Percentiles rank a stretch among this genome's conserved stretches.
Conservation (phyloP, 2,329 filamentous ascomycete genomes). For the Alternaria postmessia region DNA sequence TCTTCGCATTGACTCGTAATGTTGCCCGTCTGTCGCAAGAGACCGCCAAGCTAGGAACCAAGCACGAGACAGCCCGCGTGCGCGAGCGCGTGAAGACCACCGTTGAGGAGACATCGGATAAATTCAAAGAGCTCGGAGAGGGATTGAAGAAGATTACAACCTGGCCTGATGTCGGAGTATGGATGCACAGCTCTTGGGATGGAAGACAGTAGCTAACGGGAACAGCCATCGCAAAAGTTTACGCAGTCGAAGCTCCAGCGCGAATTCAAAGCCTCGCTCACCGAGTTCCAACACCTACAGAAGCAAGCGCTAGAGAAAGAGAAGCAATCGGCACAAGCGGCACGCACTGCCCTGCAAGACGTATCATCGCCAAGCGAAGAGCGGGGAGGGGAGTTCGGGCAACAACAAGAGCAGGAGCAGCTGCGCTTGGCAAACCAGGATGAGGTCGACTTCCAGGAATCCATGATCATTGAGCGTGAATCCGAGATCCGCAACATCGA, state of each 20-base stretch:
- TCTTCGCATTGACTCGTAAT: conserved; percentile 88
- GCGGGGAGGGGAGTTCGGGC: conserved; percentile 54
- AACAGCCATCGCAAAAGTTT: conserved; percentile 91
- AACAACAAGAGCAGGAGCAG: conserved; percentile 70
- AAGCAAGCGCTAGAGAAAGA: conserved; percentile 91
- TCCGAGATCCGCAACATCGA: conserved; percentile 97
- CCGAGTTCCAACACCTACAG: conserved; percentile 93
- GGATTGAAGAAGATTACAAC: conserved; percentile 90
- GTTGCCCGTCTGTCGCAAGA: conserved; percentile 86
- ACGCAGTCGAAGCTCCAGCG: conserved; percentile 93
- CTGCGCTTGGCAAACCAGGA: conserved; percentile 85
- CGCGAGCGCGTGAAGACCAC: conserved; percentile 89
- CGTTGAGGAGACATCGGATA: conserved; percentile 83
- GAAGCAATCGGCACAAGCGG: conserved; percentile 82
- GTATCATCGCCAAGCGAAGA: conserved; percentile 51
- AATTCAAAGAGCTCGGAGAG: conserved; percentile 92
- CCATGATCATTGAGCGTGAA: conserved; percentile 93
- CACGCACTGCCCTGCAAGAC: conserved; percentile 79
- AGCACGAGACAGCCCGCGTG: conserved; percentile 88
- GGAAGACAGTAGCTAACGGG: conserved; percentile 20
- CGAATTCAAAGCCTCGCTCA: conserved; percentile 87
- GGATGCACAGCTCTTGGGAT: conserved; percentile 55
- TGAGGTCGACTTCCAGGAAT: conserved; percentile 97
- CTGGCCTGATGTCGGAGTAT: conserved; percentile 74
- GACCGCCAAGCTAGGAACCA: conserved; percentile 84